Evolutionary conservation across 371 early-diverging fungal genomes (phyloP).

Genomic region (Phascolomyces articulosus): DNA sequence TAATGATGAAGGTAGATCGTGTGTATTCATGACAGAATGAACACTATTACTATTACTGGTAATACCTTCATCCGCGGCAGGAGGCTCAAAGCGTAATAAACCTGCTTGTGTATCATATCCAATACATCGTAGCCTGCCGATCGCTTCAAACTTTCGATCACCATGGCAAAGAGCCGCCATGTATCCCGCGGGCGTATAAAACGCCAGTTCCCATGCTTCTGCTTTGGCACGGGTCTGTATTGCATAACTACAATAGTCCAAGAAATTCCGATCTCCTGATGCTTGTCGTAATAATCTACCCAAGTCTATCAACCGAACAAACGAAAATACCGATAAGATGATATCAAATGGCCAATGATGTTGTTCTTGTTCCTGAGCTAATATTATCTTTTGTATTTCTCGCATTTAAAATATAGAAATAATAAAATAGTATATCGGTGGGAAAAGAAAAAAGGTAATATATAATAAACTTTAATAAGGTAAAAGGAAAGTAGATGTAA

Average conservation of each 20-base stretch:
- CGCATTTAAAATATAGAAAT: not conserved
- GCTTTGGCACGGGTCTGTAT: slow-evolving; percentile 14
- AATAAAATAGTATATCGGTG: not conserved
- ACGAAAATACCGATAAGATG: slow-evolving; percentile 8
- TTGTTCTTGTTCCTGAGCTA: not conserved
- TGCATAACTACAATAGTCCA: slow-evolving; percentile 10
- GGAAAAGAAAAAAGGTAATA: not conserved
- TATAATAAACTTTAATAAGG: too few relatives aligned
- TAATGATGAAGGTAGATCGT: not conserved
- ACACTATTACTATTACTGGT: not conserved
- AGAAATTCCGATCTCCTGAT: not conserved
- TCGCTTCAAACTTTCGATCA: slow-evolving; percentile 2
- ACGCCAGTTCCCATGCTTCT: slow-evolving; percentile 13
- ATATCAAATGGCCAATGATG: slow-evolving; percentile 13
- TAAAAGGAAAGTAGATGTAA: too few relatives aligned
- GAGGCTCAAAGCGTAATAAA: slow-evolving; percentile 2
- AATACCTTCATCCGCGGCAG: not conserved
- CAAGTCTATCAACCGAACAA: slow-evolving; percentile 7
- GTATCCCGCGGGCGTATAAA: slow-evolving; percentile 15
- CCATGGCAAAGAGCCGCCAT: slow-evolving; percentile 15
- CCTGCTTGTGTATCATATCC: slow-evolving; percentile 11
- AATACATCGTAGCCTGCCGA: slow-evolving; percentile 10
- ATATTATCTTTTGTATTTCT: not conserved
- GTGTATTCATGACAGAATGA: not conserved
- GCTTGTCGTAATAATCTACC: slow-evolving; percentile 5